phyloP scores from a whole-genome alignment of 2,329 filamentous ascomycete species.

The Sporothrix variecibatus region DNA sequence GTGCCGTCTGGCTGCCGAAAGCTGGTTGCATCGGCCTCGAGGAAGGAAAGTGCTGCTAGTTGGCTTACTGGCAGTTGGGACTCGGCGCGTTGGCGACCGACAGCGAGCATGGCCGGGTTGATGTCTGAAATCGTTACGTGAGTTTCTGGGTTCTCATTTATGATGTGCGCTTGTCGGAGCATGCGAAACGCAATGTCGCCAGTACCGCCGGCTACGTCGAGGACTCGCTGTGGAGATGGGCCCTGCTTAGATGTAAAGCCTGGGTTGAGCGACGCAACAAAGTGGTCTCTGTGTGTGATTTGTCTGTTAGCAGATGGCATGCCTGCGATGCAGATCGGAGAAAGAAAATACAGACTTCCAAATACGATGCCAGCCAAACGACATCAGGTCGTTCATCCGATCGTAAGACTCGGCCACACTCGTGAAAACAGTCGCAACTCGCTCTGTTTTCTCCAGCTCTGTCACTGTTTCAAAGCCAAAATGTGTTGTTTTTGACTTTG shows the following conservation, averaged over 20 bases:
- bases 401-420: constrained; percentile 95
- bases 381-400: constrained; percentile 99
- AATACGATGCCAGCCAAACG: constrained; percentile 89
- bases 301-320: background rate
- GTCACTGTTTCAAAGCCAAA: constrained; percentile 88
- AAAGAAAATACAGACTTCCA: constrained; percentile 68
- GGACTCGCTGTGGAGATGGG: constrained; percentile 66
- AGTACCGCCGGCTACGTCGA: constrained; percentile 95
- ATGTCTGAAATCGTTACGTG: constrained; percentile 93
- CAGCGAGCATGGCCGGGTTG: constrained; percentile 90
- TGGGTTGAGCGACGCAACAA: constrained; percentile 87
- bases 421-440: constrained; percentile 87
- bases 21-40: constrained; percentile 87
- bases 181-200: constrained; percentile 98
- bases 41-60: constrained; percentile 66
- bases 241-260: constrained; percentile 57
- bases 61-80: constrained; percentile 56
- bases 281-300: constrained; percentile 66
- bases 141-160: constrained; percentile 78
- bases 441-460: constrained; percentile 70
- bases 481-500: constrained; percentile 62
- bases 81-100: constrained; percentile 77
- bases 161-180: constrained; percentile 79
- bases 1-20: constrained; percentile 48
- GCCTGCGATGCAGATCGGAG: background rate